Conservation (phyloP, 2,329 filamentous ascomycete species). For the Botryotinia narcissicola region DNA sequence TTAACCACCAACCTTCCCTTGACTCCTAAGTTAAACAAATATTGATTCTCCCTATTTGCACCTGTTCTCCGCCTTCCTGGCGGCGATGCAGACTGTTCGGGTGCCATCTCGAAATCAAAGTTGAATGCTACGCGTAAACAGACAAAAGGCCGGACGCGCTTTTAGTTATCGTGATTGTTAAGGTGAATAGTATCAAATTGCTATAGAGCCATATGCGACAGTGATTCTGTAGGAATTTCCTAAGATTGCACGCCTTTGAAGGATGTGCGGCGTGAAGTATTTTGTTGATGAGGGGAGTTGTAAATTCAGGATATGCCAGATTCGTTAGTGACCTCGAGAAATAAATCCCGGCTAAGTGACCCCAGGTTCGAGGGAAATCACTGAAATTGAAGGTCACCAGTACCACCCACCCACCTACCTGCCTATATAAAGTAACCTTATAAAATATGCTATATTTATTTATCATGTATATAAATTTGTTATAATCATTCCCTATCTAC, state of each 20-base stretch:
- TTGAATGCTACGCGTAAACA: constrained; percentile 9
- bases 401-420: neutral
- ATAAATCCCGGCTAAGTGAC: neutral
- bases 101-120: constrained; percentile 14
- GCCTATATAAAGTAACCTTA: neutral
- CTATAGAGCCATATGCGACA: neutral
- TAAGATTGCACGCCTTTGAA: neutral
- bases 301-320: neutral
- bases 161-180: neutral
- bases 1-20: constrained; percentile 46
- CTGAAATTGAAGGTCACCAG: neutral
- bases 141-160: neutral
- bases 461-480: neutral
- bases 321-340: neutral
- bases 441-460: neutral
- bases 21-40: constrained; percentile 50
- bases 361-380: neutral
- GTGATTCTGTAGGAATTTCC: neutral
- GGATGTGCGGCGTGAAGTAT: constrained; percentile 1
- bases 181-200: neutral
- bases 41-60: constrained; percentile 42
- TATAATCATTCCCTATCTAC: neutral
- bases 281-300: neutral
- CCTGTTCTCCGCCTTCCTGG: constrained; percentile 33
- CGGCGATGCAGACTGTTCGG: constrained; percentile 20